These are phyloP conservation scores for Haberlea rhodopensis DNA, from an alignment of 257 asterid genomes.

Conservation along the genomic window DNA sequence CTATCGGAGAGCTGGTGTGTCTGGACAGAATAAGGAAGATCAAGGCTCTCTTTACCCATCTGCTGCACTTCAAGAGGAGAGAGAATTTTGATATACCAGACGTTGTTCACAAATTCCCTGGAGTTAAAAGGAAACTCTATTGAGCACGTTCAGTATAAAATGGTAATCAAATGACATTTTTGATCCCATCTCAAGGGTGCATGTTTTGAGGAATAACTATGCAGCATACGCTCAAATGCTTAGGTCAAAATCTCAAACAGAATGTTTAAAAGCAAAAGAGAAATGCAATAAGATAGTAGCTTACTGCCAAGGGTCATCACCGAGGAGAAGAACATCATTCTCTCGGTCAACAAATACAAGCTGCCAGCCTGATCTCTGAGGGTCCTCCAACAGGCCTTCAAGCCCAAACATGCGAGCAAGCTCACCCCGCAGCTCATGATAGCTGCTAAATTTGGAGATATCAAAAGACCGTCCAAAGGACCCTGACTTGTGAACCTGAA, in stretches of 20 bases:
- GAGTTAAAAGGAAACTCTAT: background rate
- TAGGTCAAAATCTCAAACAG: background rate
- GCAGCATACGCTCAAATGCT: background rate
- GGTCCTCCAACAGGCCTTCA: slow-evolving; percentile 92
- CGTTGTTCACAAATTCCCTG: slow-evolving; percentile 90
- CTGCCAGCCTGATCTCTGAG: slow-evolving; percentile 99
- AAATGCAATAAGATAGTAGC: slow-evolving; percentile 27
- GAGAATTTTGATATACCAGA: slow-evolving; percentile 86
- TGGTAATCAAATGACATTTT: background rate
- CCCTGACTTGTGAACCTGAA: slow-evolving; percentile 93
- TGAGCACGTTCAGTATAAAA: background rate
- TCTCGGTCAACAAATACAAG: slow-evolving; percentile 99
- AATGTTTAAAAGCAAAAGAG: background rate
- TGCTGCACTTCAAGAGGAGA: slow-evolving; percentile 92
- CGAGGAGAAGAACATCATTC: slow-evolving; percentile 94
- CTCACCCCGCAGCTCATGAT: slow-evolving; percentile 84
- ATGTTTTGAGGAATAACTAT: background rate
- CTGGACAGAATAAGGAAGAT: slow-evolving; percentile 54
- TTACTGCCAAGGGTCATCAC: slow-evolving; percentile 99
- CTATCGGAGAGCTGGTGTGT: slow-evolving; percentile 40
- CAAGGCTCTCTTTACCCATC: slow-evolving; percentile 80
- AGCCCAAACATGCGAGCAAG: slow-evolving; percentile 94
- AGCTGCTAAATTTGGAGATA: slow-evolving; percentile 91
- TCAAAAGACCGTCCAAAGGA: slow-evolving; percentile 86
- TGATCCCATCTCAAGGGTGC: background rate